A percentile compares a stretch with the other conserved stretches of the same genome.
Conservation (phyloP, 2,329 filamentous ascomycete genomes). For the Phoma sp. region DNA sequence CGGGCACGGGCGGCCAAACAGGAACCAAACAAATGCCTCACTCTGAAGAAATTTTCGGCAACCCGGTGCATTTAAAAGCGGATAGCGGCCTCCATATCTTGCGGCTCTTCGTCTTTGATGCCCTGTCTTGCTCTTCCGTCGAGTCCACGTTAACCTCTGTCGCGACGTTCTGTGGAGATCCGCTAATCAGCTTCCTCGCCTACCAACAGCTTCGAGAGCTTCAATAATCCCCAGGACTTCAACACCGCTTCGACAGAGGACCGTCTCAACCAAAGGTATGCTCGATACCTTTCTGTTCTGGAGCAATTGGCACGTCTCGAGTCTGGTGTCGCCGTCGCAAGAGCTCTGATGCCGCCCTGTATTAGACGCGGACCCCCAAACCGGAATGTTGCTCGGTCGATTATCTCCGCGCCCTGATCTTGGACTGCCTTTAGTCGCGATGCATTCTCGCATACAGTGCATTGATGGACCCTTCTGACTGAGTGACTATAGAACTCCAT, state of each 20-base stretch:
- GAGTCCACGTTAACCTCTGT: conserved; percentile 29
- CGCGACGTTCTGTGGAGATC: conserved; percentile 35
- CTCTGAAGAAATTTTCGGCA: conserved; percentile 43
- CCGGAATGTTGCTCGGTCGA: conserved; percentile 13
- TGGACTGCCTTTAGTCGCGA: conserved; percentile 3
- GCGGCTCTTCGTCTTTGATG: conserved; percentile 34
- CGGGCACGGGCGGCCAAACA: conserved; percentile 36
- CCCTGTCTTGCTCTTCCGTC: conserved; percentile 35
- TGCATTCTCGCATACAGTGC: background rate
- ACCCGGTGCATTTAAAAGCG: conserved; percentile 40
- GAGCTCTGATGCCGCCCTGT: conserved; percentile 14
- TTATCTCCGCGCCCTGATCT: conserved; percentile 9
- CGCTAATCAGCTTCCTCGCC: conserved; percentile 40
- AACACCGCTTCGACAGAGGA: conserved; percentile 22
- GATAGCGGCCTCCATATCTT: conserved; percentile 26
- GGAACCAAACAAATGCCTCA: conserved; percentile 46
- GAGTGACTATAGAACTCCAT: conserved; percentile 28
- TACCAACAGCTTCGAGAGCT: conserved; percentile 34
- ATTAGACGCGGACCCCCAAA: conserved; percentile 13
- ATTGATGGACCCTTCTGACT: conserved; percentile 19
- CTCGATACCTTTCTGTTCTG: conserved; percentile 19
- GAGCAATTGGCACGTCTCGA: conserved; percentile 23
- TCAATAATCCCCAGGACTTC: conserved; percentile 23
- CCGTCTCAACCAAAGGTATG: conserved; percentile 43
- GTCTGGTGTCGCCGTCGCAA: conserved; percentile 17